Evolutionary conservation across 129 eudicot species (phyloP).

Genomic region (Chrysanthemum lavandulifolium): DNA sequence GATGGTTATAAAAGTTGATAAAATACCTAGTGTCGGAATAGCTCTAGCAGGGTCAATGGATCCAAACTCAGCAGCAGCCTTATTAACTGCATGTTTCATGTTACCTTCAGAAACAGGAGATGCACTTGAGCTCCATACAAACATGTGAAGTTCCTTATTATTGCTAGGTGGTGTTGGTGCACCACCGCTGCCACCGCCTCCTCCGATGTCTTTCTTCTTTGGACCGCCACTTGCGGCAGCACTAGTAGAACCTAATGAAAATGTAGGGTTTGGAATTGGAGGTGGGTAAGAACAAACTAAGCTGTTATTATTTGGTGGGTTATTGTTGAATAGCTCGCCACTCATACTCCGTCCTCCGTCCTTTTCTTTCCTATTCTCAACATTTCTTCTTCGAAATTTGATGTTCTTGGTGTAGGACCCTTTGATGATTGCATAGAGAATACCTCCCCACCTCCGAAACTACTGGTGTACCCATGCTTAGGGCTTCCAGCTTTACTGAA

Average conservation of each 20-base stretch:
- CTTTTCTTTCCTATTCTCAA: slow-evolving; percentile 51
- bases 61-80: slow-evolving; percentile 61
- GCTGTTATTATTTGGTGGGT: slow-evolving; percentile 8
- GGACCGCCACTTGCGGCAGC: slow-evolving; percentile 22
- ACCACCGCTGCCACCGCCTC: slow-evolving; percentile 21
- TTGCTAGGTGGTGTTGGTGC: slow-evolving; percentile 32
- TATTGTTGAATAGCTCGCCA: slow-evolving; percentile 55
- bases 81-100: slow-evolving; percentile 61
- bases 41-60: slow-evolving; percentile 73
- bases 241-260: slow-evolving; percentile 44
- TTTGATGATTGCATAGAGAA: slow-evolving; percentile 86
- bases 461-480: slow-evolving; percentile 65
- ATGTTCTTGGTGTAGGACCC: slow-evolving; percentile 83
- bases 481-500: slow-evolving; percentile 87
- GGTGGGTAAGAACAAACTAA: slow-evolving; percentile 64
- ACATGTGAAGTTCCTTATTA: slow-evolving; percentile 86
- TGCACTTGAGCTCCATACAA: slow-evolving; percentile 96
- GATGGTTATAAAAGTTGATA: slow-evolving; percentile 16
- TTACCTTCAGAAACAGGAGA: slow-evolving; percentile 88
- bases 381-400: slow-evolving; percentile 91
- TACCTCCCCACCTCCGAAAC: slow-evolving; percentile 76
- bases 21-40: slow-evolving; percentile 62
- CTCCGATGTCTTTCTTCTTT: slow-evolving; percentile 45
- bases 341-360: slow-evolving; percentile 72
- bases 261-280: slow-evolving; percentile 86